Conservation (phyloP, 768 basidiomycete genomes). For the Termitomyces sp. region DNA sequence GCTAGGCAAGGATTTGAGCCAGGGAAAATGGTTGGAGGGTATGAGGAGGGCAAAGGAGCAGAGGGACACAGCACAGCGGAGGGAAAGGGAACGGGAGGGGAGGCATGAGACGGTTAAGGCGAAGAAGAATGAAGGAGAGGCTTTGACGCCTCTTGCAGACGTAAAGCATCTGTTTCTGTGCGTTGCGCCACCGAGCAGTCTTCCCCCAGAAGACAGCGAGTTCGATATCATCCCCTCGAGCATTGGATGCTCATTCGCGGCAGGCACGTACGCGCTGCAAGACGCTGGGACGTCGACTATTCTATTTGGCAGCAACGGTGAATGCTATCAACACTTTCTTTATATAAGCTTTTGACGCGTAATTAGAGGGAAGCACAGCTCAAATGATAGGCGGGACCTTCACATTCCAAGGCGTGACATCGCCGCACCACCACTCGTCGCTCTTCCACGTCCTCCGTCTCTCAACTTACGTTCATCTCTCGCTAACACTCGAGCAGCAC, state of each 20-base stretch:
- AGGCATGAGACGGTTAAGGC: neutral
- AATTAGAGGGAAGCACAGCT: constrained; percentile 16
- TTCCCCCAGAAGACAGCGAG: constrained; percentile 33
- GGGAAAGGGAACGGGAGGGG: constrained; percentile 15
- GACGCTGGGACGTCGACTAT: constrained; percentile 17
- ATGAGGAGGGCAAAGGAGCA: constrained; percentile 28
- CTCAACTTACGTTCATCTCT: constrained; percentile 41
- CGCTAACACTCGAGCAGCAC: neutral
- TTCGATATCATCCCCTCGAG: constrained; percentile 32
- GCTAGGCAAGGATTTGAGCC: constrained; percentile 32
- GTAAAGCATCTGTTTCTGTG: constrained; percentile 49
- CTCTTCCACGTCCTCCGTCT: constrained; percentile 48
- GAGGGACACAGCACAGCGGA: constrained; percentile 15
- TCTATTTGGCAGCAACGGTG: constrained; percentile 9
- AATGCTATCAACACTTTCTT: neutral
- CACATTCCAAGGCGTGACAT: constrained; percentile 40
- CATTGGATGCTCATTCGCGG: constrained; percentile 40
- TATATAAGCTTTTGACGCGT: neutral
- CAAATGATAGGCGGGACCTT: constrained; percentile 62
- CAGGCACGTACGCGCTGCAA: constrained; percentile 34
- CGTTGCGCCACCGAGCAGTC: constrained; percentile 33
- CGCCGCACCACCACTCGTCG: constrained; percentile 33
- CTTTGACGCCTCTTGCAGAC: constrained; percentile 10
- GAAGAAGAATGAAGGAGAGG: constrained; percentile 4
- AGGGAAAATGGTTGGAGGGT: constrained; percentile 43